Conservation (phyloP, 2,329 filamentous ascomycete genomes). For the Sclerotinia nivalis region DNA sequence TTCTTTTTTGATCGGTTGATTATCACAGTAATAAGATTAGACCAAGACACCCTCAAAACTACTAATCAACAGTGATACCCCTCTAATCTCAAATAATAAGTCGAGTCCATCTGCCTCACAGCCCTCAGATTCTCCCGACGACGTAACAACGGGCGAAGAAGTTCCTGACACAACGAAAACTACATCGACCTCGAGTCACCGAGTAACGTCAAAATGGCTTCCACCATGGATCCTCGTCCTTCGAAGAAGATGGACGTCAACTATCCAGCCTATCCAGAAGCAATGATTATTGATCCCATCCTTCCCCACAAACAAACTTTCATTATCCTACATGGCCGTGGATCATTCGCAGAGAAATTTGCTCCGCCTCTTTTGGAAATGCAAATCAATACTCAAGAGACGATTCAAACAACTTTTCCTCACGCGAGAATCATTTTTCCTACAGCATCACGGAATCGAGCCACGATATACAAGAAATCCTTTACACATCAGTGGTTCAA, state of each 20-base stretch:
- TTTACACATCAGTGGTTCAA: constrained; percentile 52
- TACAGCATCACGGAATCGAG: constrained; percentile 47
- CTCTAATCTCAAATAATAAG: too few relatives aligned
- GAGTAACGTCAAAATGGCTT: neutral
- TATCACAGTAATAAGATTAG: neutral
- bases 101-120: too few relatives aligned
- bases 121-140: too few relatives aligned
- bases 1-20: neutral
- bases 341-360: constrained; percentile 46
- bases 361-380: constrained; percentile 44
- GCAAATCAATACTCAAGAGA: constrained; percentile 27
- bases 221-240: neutral
- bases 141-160: neutral
- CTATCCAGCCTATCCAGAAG: constrained; percentile 25
- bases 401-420: constrained; percentile 44
- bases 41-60: neutral
- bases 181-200: neutral
- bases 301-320: constrained; percentile 42
- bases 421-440: constrained; percentile 53
- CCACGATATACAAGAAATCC: constrained; percentile 44
- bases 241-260: neutral
- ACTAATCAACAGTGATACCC: neutral
- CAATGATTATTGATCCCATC: constrained; percentile 30
- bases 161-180: neutral
- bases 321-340: constrained; percentile 53